Conservation (phyloP, 2,329 filamentous ascomycete genomes). For the Bretziella fagacearum region DNA sequence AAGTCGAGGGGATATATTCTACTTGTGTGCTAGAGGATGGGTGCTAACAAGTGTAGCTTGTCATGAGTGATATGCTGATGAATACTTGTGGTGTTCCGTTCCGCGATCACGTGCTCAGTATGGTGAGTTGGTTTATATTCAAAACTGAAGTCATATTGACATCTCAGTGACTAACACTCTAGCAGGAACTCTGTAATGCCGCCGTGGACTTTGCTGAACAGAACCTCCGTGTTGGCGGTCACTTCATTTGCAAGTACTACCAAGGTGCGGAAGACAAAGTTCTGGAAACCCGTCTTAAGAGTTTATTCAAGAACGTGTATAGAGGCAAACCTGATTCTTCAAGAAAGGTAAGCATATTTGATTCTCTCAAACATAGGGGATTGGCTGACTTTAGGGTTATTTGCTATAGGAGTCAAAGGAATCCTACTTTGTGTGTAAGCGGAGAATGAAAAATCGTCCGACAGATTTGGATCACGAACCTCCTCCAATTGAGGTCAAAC, state of each 20-base stretch:
- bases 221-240: slow-evolving; percentile 63
- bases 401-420: slow-evolving; percentile 58
- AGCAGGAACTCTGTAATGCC: slow-evolving; percentile 70
- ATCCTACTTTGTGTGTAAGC: slow-evolving; percentile 67
- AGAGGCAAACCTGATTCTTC: slow-evolving; percentile 87
- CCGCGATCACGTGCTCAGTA: slow-evolving; percentile 80
- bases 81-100: slow-evolving; percentile 85
- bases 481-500: too few species aligned
- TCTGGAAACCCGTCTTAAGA: slow-evolving; percentile 57
- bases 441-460: slow-evolving; percentile 6
- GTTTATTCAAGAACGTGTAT: slow-evolving; percentile 62
- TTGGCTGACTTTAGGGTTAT: slow-evolving; percentile 7
- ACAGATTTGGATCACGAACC: too few species aligned
- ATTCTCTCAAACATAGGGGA: background rate
- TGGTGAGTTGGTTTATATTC: slow-evolving; percentile 44
- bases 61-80: slow-evolving; percentile 99
- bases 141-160: slow-evolving; percentile 2
- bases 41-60: slow-evolving; percentile 36
- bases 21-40: background rate
- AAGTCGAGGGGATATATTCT: background rate
- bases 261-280: slow-evolving; percentile 73
- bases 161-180: slow-evolving; percentile 1
- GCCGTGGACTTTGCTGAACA: slow-evolving; percentile 75
- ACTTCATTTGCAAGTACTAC: slow-evolving; percentile 97
- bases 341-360: slow-evolving; percentile 51